Percentiles rank a stretch among this genome's conserved stretches.
Conservation (phyloP, 1,284 basidiomycete species). For the Albatrellus sp. region DNA sequence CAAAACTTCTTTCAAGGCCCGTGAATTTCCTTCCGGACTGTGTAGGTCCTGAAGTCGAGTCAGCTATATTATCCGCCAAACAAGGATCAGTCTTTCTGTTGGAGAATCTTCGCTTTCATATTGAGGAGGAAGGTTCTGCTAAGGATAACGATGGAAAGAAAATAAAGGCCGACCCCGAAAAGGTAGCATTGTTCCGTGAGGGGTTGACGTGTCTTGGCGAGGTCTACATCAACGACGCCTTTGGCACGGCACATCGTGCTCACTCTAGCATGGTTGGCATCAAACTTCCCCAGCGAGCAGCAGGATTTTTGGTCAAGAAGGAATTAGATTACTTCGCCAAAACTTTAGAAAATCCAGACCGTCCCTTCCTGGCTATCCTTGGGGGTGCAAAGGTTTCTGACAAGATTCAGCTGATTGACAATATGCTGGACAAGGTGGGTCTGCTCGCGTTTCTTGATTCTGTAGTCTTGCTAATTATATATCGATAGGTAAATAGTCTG, state of each 20-base stretch:
- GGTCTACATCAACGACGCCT: constrained; percentile 98
- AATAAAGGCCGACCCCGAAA: constrained; percentile 80
- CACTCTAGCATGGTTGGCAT: constrained; percentile 99
- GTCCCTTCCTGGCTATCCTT: constrained; percentile 96
- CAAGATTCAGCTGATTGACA: constrained; percentile 98
- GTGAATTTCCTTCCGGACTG: constrained; percentile 83
- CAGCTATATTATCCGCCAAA: constrained; percentile 60
- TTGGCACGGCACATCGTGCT: constrained; percentile 96
- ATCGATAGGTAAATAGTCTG: constrained; percentile 76
- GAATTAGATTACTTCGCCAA: constrained; percentile 99
- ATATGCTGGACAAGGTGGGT: constrained; percentile 91
- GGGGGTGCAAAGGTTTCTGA: constrained; percentile 99
- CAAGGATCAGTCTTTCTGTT: constrained; percentile 82
- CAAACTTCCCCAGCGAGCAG: constrained; percentile 85
- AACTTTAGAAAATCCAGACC: constrained; percentile 88
- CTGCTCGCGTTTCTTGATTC: constrained; percentile 2
- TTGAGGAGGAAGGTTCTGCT: constrained; percentile 92
- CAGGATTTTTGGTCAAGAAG: constrained; percentile 97
- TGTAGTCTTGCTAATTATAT: constrained; percentile 3
- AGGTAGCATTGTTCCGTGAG: constrained; percentile 79
- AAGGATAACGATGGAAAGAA: constrained; percentile 92
- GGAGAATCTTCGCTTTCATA: constrained; percentile 97
- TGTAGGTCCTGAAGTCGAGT: constrained; percentile 79
- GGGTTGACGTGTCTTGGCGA: constrained; percentile 87
- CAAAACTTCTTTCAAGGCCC: constrained; percentile 53